phyloP scores from a whole-genome alignment of 495 filamentous ascomycete species.

The Endocarpon pusillum region DNA sequence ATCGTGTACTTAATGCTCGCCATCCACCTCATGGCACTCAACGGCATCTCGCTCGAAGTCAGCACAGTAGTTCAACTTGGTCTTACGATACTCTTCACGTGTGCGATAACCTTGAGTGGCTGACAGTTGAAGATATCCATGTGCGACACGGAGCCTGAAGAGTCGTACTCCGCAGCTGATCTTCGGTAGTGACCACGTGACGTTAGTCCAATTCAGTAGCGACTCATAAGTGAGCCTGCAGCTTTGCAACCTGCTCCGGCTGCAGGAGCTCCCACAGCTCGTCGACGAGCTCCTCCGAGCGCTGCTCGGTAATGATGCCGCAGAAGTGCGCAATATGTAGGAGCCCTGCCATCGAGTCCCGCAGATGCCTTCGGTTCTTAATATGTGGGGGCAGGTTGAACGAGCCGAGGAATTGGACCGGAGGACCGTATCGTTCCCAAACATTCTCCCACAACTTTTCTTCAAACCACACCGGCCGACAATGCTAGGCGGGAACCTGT shows the following conservation, averaged over 20 bases:
- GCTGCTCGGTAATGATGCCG: constrained; percentile 23
- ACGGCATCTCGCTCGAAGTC: constrained; percentile 18
- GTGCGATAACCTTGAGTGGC: constrained; percentile 25
- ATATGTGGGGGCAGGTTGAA: constrained; percentile 22
- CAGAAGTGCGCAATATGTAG: constrained; percentile 33
- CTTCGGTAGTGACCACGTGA: constrained; percentile 27
- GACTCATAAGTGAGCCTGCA: constrained; percentile 18
- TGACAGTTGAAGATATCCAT: constrained; percentile 35
- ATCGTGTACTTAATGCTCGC: constrained; percentile 27
- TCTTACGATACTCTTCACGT: constrained; percentile 24
- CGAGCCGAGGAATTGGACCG: constrained; percentile 14
- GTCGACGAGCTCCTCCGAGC: constrained; percentile 13
- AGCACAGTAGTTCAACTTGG: constrained; percentile 25
- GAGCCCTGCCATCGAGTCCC: constrained; percentile 27
- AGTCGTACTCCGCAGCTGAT: constrained; percentile 35
- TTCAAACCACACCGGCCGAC: too few species aligned
- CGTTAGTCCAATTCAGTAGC: constrained; percentile 21
- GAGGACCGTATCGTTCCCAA: constrained; percentile 11
- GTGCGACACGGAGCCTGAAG: constrained; percentile 17
- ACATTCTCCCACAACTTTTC: too few species aligned
- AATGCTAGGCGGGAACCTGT: too few species aligned
- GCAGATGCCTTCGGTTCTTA: constrained; percentile 29
- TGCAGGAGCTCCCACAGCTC: constrained; percentile 15
- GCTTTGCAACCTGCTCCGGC: constrained; percentile 16
- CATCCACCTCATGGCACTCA: constrained; percentile 11